Conservation (phyloP, 2,329 filamentous ascomycete species). For the Dothistroma pini region DNA sequence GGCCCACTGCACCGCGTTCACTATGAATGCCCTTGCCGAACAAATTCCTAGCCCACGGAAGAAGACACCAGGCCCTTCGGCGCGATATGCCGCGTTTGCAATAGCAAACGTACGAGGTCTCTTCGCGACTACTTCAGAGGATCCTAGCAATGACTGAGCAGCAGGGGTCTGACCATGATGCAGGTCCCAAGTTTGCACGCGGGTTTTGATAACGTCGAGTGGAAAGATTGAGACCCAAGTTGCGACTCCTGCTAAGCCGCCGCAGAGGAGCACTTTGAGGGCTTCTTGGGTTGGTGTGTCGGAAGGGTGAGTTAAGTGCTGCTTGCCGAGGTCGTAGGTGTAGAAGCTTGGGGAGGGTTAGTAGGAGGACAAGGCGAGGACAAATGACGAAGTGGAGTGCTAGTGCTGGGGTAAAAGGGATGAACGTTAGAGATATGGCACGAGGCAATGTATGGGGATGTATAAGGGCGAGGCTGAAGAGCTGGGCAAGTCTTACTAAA, state of each 20-base stretch:
- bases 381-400: too few species aligned
- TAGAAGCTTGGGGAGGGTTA: slow-evolving; percentile 59
- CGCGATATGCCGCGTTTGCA: slow-evolving; percentile 63
- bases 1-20: slow-evolving; percentile 91
- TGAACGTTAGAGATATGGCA: background rate
- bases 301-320: slow-evolving; percentile 51
- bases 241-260: slow-evolving; percentile 79
- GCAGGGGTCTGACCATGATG: slow-evolving; percentile 4
- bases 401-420: background rate
- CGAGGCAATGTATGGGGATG: too few species aligned
- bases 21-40: slow-evolving; percentile 80
- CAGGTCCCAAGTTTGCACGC: slow-evolving; percentile 70
- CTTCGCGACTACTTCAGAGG: slow-evolving; percentile 4
- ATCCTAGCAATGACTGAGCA: slow-evolving; percentile 17
- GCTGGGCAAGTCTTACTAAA: slow-evolving; percentile 59
- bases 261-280: slow-evolving; percentile 61
- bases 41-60: slow-evolving; percentile 80
- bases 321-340: slow-evolving; percentile 76
- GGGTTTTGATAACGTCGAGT: slow-evolving; percentile 86
- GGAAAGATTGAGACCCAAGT: slow-evolving; percentile 92
- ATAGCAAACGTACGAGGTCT: slow-evolving; percentile 58
- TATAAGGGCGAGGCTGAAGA: background rate
- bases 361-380: background rate
- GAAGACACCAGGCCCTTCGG: slow-evolving; percentile 70
- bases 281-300: slow-evolving; percentile 26